Base-by-base conservation (phyloP, 257 asterid species). In the Osmanthus fragrans region DNA sequence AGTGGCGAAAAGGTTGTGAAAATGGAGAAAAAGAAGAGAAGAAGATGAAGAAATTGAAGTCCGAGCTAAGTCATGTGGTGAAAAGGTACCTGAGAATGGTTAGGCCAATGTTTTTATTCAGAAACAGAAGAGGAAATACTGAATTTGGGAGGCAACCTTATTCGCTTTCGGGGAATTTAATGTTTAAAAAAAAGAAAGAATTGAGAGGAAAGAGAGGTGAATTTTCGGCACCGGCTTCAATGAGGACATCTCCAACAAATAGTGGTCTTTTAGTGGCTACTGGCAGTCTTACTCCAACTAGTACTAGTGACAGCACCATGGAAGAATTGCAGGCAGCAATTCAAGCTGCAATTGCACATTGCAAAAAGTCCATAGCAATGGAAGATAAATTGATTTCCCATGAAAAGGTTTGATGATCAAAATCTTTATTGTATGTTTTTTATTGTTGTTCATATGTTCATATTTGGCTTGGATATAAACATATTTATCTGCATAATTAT, bases 301-400 rank as follows among this genome's bases (percentile, higher is more conserved):
- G 81, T 8, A 74, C 85, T 18, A 84, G 84, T 81, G 96, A 92
- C 49, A 87, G 96, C 77, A 87, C 97, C 74, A 90, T 94, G 98
- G 98, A 92, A 80, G 98, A 92, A 73, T 70, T 94, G 73, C 98
- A 94, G 78, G 90, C 98, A 73, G 92, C 94, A 4, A 88, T 89
- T 83, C 92, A 86, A 82, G 90, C 94, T 74, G 94, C 94, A 7
- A 89, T 89, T 81, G 90, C 90, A 80, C 92, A 89, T 80, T 89
- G 94, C 87, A 89, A 89, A 85, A 89, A 86, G 9, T 89, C 94
- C 6, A 82, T 82, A 80, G 77, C 87, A 6, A 25, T 69, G 51
- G 86, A 86, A 73, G 85, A 86, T 21, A 79, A 83, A 56, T n/a
- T 56, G 25, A 56, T n/a, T 56, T 75, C 79, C 58, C 82, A 68